Base-by-base conservation (phyloP, 2,329 filamentous ascomycete genomes). In the Diaporthe sp. region DNA sequence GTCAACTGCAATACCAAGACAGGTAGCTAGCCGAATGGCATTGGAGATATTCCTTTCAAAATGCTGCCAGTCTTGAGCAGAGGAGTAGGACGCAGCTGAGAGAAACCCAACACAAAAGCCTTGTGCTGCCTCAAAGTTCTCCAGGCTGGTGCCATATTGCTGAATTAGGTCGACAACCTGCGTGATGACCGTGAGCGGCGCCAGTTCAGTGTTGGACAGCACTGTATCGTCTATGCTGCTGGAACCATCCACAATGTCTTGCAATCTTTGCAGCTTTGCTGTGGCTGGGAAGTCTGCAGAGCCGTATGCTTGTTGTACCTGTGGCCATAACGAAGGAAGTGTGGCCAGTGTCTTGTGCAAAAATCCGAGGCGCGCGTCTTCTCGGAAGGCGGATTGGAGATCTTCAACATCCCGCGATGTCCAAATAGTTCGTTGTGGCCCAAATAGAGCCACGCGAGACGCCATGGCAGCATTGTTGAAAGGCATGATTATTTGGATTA, bases 71-170 rank as follows among this genome's bases (percentile, higher is more conserved):
- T 42, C 30, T 5, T 9, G n/a, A 25, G 76, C 61, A 3, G 58
- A 52, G 12, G 67, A 58, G 25, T 73, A n/a, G 1, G 69, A 64
- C 7, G 68, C 68, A 19, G 76, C 76, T 19, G 71, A 60, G 17
- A 77, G 68, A 45, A 76, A 74, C 3, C 76, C 76, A 22, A 77
- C 58, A 25, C 76, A 77, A 25, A 77, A 77, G 1, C 76, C 76
- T 52, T 77, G 76, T 6, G 54, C 70, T n/a, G 55, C 57, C 12
- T 64, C 42, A 33, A 72, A 72, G 25, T 15, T 61, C 3, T 45
- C 33, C 52, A 73, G 30, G n/a, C 42, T 47, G 50, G 50, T 54
- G 50, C 66, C 33, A 1, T 57, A 6, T 45, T 54, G 67, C 50
- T 70, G 67, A 58, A 70, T 42, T 10, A 61, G 40, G 42, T 74